These are phyloP conservation scores for Fusarium setosum DNA, from an alignment of 2,329 filamentous ascomycete species.

Conservation along the genomic window DNA sequence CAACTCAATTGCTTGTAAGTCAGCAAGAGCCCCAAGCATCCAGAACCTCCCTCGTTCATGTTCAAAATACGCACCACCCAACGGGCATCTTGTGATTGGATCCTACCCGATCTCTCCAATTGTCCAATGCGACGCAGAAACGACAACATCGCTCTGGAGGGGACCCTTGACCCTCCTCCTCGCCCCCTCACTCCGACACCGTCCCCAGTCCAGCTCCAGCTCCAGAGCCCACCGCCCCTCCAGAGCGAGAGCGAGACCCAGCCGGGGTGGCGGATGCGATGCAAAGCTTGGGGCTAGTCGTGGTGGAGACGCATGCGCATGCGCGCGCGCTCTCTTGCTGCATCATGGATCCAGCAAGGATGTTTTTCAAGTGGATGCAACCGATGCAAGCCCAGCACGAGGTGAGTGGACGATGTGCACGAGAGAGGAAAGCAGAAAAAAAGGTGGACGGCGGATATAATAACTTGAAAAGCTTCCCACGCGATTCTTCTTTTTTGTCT, in stretches of 20 bases:
- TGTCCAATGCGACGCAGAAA: constrained; percentile 1
- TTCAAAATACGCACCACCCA: not conserved
- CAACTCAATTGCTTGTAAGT: not conserved
- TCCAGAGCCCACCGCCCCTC: constrained; percentile 29
- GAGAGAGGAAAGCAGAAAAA: constrained; percentile 26
- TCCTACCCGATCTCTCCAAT: not conserved
- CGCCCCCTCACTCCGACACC: not conserved
- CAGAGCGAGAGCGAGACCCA: constrained; percentile 30
- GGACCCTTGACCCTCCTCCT: constrained; percentile 5
- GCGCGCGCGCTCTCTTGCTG: not conserved
- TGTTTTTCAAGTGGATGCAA: constrained; percentile 22
- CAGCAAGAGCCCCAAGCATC: not conserved
- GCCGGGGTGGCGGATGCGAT: constrained; percentile 17
- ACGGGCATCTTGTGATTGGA: not conserved
- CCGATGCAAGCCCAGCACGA: constrained; percentile 30
- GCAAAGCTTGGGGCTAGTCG: constrained; percentile 1
- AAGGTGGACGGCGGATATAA: constrained; percentile 28
- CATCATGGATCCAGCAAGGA: constrained; percentile 26
- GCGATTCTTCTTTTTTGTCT: not conserved
- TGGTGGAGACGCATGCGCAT: not conserved
- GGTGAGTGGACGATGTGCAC: constrained; percentile 25
- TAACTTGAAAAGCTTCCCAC: constrained; percentile 31
- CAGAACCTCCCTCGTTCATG: not conserved
- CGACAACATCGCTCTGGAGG: not conserved
- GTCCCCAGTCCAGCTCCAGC: no score